Conservation (phyloP, 2,329 filamentous ascomycete species). For the Seiridium unicorne region DNA sequence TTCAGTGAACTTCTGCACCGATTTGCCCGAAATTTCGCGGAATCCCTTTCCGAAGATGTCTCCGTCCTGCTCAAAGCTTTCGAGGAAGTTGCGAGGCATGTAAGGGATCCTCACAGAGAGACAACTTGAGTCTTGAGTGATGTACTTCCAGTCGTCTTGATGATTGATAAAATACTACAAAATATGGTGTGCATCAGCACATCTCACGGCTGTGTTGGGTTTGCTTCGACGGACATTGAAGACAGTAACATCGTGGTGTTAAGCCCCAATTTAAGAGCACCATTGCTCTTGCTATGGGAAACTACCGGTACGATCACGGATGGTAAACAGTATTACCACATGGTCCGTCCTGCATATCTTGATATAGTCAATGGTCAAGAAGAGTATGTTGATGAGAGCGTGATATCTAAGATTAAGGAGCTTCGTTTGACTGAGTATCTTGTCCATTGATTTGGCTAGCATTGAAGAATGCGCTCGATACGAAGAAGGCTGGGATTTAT, state of each 20-base stretch:
- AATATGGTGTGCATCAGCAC: not conserved
- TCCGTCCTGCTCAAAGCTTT: no score
- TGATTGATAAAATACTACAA: no score
- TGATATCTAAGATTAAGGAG: not conserved
- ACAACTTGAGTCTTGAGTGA: no score
- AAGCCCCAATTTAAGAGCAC: not conserved
- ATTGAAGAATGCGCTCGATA: no score
- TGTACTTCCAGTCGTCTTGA: no score
- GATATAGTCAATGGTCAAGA: not conserved
- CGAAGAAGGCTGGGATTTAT: no score
- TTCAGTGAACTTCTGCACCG: no score
- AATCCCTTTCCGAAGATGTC: no score
- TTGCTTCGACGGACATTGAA: not conserved
- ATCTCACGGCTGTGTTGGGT: not conserved
- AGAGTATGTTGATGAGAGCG: not conserved
- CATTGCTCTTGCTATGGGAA: not conserved
- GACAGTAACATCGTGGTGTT: not conserved
- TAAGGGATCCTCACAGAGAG: no score
- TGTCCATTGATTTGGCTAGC: not conserved
- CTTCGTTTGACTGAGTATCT: not conserved
- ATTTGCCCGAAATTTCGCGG: no score
- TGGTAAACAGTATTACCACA: not conserved
- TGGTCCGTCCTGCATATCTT: not conserved
- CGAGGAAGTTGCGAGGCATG: no score
- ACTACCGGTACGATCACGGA: not conserved